Percentiles rank a stretch among this genome's conserved stretches.
phyloP scores from a whole-genome alignment of 805 yeast species.

The Wickerhamiella azyma region DNA sequence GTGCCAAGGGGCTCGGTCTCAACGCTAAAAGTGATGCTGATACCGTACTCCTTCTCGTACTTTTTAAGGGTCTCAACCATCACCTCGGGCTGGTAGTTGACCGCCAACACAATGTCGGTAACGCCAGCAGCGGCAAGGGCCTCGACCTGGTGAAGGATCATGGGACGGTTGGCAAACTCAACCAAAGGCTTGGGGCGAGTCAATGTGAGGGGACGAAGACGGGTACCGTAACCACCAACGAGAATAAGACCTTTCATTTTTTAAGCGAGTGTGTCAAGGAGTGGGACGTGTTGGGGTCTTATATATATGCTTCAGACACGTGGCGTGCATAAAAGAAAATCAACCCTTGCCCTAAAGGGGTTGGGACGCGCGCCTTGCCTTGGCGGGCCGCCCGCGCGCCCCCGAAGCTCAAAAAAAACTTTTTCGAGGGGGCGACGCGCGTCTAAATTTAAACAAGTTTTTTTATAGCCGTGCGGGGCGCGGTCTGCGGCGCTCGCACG shows the following conservation, averaged over 20 bases:
- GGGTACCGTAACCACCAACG: constrained; percentile 96
- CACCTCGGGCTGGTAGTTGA: constrained; percentile 97
- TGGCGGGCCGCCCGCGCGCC: background rate
- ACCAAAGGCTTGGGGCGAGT: constrained; percentile 94
- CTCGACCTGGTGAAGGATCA: constrained; percentile 97
- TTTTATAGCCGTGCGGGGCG: background rate
- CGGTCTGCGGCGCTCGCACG: background rate
- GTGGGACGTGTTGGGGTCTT: background rate
- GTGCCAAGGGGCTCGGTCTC: constrained; percentile 99
- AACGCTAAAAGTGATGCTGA: constrained; percentile 87
- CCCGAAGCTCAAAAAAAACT: background rate
- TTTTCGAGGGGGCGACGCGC: background rate
- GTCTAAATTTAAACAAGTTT: background rate
- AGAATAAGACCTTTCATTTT: constrained; percentile 11
- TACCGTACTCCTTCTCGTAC: constrained; percentile 92
- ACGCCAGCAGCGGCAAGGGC: constrained; percentile 97
- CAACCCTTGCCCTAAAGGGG: constrained; percentile 6
- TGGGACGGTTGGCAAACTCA: constrained; percentile 97
- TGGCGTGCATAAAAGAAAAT: constrained; percentile 2
- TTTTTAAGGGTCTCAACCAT: constrained; percentile 92
- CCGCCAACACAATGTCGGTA: constrained; percentile 96
- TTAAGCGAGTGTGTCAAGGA: constrained; percentile 1
- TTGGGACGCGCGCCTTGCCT: background rate
- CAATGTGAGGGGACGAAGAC: constrained; percentile 95
- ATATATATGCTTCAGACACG: too few species aligned